Base-by-base conservation (phyloP, 2,329 filamentous ascomycete species). In the Aspergillus sp. region DNA sequence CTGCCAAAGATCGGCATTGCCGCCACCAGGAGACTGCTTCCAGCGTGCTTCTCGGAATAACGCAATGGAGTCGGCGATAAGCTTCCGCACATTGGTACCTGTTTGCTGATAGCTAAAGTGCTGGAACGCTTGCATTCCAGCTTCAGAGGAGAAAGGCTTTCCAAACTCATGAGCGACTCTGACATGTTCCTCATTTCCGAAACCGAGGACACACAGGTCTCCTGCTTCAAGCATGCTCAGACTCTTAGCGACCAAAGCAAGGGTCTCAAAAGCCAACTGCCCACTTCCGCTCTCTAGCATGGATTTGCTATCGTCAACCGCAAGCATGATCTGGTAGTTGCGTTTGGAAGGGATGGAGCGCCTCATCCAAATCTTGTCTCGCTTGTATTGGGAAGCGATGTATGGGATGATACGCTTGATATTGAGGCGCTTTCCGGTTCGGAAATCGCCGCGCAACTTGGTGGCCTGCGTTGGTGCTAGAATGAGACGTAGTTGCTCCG, bases 341-440 rank as follows among this genome's bases (percentile, higher is more conserved):
- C 95, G 88, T 75, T 97, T 97, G 34, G 88, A 93, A 1, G 95
- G 95, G 46, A 96, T 86, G 31, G 85, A 88, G 51, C 95, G 86
- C 13, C 95, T 88, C 88, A 99, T 96, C 94, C 94, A 99, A 74
- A 99, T 99, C 80, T 99, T 99, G 82, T 99, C 94, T 55, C 94
- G 89, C 80, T 97, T 97, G 81, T 97, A 99, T 68, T 89, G 88
- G 0, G 92, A 97, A 1, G 95, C 94, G 63, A 99, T 97, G 76
- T 99, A 99, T 0, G 95, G 94, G 65, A 99, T 99, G 74, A 99
- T 99, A 62, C 93, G 91, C 75, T 97, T 97, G 78, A 99, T 96
- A 74, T 97, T 99, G 64, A 99, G 89, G 0, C 94, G 88, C 72
- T 99, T 99, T 58, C 94, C 94, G 0, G 94, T 99, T 61, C 94